Conservation (phyloP, 768 basidiomycete species). For the Hydnum rufescens region DNA sequence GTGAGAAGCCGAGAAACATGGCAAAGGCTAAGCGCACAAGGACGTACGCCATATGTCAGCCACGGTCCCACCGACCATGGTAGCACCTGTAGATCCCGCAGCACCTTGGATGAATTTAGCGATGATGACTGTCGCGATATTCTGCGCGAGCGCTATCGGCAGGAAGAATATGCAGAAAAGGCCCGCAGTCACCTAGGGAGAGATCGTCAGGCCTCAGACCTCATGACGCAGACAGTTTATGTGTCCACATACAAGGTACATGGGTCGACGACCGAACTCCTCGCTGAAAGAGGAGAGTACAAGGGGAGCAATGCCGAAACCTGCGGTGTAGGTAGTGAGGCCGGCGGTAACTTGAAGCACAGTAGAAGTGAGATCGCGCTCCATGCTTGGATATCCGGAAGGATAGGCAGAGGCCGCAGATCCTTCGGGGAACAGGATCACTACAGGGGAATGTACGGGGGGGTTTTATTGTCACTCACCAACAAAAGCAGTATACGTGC, state of each 20-base stretch:
- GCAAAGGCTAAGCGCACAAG: background rate
- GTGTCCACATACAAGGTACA: too few relatives aligned
- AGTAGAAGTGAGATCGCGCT: background rate
- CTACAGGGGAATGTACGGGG: too few relatives aligned
- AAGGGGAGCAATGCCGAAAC: background rate
- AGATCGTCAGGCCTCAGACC: too few relatives aligned
- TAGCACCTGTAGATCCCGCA: conserved; percentile 19
- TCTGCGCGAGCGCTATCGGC: background rate
- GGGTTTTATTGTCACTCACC: too few relatives aligned
- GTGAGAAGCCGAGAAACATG: background rate
- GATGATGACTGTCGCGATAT: background rate
- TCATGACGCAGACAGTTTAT: too few relatives aligned
- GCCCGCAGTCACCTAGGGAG: too few relatives aligned
- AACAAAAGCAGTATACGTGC: too few relatives aligned
- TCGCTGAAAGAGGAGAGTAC: background rate
- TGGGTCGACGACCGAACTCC: background rate
- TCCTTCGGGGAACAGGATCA: background rate
- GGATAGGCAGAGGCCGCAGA: background rate
- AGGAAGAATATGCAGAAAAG: too few relatives aligned
- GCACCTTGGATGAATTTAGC: background rate
- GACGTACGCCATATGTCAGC: conserved; percentile 19
- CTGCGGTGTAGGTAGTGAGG: background rate
- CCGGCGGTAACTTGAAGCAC: background rate
- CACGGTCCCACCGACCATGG: conserved; percentile 22
- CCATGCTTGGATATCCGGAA: background rate